Base-by-base conservation (phyloP, 495 filamentous ascomycete species). In the Neurospora africana region DNA sequence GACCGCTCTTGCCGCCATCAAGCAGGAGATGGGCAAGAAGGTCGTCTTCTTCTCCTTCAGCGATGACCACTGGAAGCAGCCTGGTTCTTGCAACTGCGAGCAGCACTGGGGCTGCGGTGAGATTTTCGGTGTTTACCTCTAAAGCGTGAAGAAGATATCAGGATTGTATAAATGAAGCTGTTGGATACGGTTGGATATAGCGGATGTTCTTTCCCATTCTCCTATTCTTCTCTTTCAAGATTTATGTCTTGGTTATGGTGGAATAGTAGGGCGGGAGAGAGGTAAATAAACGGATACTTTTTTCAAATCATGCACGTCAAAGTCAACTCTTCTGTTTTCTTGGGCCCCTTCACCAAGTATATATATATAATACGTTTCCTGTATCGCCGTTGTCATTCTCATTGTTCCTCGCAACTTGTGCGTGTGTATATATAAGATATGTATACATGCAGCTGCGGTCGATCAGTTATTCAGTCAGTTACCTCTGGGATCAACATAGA, bases 1-100 rank as follows among this genome's bases (percentile, higher is more conserved):
- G 72, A 77, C 77, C n/a, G 95, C 95, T 74, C 86, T 98, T 79
- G 75, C 84, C 72, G 82, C 84, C 37, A 93, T 97, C 75, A 73
- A 82, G 75, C 75, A 84, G 73, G 76, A 82, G 72, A 76, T 81
- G 35, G 89, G 88, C 72, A 79, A 80, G 75, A 84, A 87, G 79
- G 86, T 86, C 72, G 87, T 91, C 80, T 89, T 96, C 84, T 94
- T 97, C 88, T 91, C 89, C 68, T 96, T 86, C 83, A 82, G 83
- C 75, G 84, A 96, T 75, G 95, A 98, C 80, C 61, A 75, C 73
- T 98, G 95, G 95, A 98, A 97, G 89, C 69, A 80, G 36, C 79
- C 85, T 61, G 93, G 91, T 72, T 77, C 80, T 35, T 92, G 88
- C 82, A 81, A 83, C 70, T 93, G 95, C 74, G 95, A 98, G 91